Percentiles rank a stretch among this genome's conserved stretches.
Evolutionary conservation across 768 basidiomycete genomes (phyloP).

Genomic region (Tylopilus subfusipes): DNA sequence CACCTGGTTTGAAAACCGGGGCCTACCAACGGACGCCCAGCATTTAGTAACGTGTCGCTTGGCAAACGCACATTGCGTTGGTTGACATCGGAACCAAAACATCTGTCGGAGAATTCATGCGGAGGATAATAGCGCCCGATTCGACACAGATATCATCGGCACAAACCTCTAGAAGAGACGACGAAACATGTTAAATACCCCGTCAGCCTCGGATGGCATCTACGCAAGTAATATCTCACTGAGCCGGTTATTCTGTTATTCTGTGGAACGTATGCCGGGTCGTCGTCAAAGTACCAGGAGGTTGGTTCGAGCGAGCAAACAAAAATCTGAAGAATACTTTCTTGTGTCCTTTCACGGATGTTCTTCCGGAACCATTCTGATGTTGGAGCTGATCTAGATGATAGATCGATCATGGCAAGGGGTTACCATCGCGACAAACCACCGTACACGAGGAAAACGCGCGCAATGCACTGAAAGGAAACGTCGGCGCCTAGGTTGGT

Average conservation of each 20-base stretch:
- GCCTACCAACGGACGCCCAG: slow-evolving; percentile 5
- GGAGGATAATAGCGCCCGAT: slow-evolving; percentile 4
- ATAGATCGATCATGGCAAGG: slow-evolving; percentile 1
- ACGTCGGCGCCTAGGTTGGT: not conserved
- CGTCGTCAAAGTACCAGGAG: not conserved
- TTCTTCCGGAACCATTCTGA: not conserved
- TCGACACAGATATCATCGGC: not conserved
- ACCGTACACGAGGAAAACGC: slow-evolving; percentile 10
- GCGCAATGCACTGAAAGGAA: slow-evolving; percentile 4
- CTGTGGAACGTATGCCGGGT: not conserved
- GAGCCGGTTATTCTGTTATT: not conserved
- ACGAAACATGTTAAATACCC: not conserved
- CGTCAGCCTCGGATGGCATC: slow-evolving; percentile 6
- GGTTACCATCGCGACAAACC: not conserved
- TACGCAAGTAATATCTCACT: not conserved
- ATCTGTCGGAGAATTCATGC: not conserved
- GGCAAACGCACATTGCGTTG: not conserved
- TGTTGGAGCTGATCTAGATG: slow-evolving; percentile 8
- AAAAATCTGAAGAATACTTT: not conserved
- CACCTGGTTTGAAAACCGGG: slow-evolving; percentile 21
- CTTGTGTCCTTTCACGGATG: not conserved
- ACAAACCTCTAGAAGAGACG: not conserved
- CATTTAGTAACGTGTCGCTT: not conserved
- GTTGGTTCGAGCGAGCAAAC: not conserved
- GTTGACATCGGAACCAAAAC: slow-evolving; percentile 2